Conservation (phyloP, 805 yeast genomes). For the Torulaspora microellipsoides region DNA sequence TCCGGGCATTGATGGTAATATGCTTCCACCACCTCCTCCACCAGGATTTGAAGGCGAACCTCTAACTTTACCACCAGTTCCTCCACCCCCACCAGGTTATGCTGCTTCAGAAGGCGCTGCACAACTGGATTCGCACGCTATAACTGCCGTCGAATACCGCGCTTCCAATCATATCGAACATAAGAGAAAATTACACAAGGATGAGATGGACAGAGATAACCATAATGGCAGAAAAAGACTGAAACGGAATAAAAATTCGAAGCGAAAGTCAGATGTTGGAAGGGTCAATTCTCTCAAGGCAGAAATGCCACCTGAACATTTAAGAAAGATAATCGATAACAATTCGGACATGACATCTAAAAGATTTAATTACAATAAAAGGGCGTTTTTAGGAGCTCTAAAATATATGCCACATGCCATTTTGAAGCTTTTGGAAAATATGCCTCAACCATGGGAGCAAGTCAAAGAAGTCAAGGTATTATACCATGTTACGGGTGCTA, state of each 20-base stretch:
- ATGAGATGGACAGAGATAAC: slow-evolving; percentile 13
- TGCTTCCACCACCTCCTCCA: slow-evolving; percentile 38
- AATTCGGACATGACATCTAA: slow-evolving; percentile 83
- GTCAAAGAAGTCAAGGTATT: slow-evolving; percentile 79
- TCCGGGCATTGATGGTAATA: slow-evolving; percentile 16
- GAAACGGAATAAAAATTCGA: slow-evolving; percentile 25
- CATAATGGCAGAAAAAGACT: slow-evolving; percentile 6
- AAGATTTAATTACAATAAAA: slow-evolving; percentile 75
- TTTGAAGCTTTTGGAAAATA: slow-evolving; percentile 80
- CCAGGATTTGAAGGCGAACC: slow-evolving; percentile 19
- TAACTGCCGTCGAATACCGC: neutral
- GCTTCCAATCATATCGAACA: neutral
- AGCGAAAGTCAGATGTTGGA: slow-evolving; percentile 39
- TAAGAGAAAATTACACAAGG: slow-evolving; percentile 16
- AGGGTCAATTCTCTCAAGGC: slow-evolving; percentile 57
- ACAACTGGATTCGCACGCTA: too few species aligned
- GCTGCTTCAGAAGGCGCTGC: neutral
- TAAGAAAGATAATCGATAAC: slow-evolving; percentile 74
- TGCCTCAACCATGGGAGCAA: slow-evolving; percentile 99
- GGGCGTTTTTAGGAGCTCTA: slow-evolving; percentile 83
- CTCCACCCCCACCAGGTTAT: slow-evolving; percentile 13
- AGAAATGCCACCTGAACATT: slow-evolving; percentile 91
- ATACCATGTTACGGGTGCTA: slow-evolving; percentile 89
- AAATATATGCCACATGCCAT: slow-evolving; percentile 96
- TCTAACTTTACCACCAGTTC: slow-evolving; percentile 22